Conservation (phyloP, 2,329 filamentous ascomycete genomes). For the Pseudogymnoascus sp. region DNA sequence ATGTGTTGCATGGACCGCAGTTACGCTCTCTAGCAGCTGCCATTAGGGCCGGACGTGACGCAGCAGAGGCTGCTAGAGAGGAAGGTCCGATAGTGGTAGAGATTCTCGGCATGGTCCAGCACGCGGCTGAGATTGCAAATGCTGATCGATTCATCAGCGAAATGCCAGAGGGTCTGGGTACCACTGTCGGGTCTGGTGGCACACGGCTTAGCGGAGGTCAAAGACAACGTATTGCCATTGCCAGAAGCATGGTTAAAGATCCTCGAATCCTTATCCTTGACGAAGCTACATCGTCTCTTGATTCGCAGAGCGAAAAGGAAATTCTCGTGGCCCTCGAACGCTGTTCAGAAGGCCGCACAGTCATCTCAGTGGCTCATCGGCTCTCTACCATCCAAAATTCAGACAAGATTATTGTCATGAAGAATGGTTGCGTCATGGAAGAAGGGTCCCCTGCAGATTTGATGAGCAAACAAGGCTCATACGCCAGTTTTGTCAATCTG, state of each 20-base stretch:
- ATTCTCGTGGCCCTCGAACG: constrained; percentile 57
- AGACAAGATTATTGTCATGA: constrained; percentile 89
- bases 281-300: constrained; percentile 89
- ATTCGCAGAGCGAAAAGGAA: constrained; percentile 88
- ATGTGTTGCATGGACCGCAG: not conserved
- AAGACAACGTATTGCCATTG: constrained; percentile 68
- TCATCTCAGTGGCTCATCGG: constrained; percentile 87
- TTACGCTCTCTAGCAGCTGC: constrained; percentile 8
- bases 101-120: not conserved
- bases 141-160: constrained; percentile 60
- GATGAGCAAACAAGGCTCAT: constrained; percentile 51
- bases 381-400: constrained; percentile 93
- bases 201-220: constrained; percentile 72
- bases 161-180: constrained; percentile 60
- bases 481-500: constrained; percentile 33
- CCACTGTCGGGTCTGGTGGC: constrained; percentile 65
- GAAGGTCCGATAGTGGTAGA: not conserved
- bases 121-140: constrained; percentile 11
- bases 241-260: constrained; percentile 55
- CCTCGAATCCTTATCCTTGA: constrained; percentile 87
- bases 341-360: constrained; percentile 77
- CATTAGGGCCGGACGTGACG: not conserved
- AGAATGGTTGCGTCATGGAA: constrained; percentile 78
- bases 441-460: constrained; percentile 69
- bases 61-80: not conserved